Base-by-base conservation (phyloP, 805 yeast genomes). In the Candida xiaguanensis region DNA sequence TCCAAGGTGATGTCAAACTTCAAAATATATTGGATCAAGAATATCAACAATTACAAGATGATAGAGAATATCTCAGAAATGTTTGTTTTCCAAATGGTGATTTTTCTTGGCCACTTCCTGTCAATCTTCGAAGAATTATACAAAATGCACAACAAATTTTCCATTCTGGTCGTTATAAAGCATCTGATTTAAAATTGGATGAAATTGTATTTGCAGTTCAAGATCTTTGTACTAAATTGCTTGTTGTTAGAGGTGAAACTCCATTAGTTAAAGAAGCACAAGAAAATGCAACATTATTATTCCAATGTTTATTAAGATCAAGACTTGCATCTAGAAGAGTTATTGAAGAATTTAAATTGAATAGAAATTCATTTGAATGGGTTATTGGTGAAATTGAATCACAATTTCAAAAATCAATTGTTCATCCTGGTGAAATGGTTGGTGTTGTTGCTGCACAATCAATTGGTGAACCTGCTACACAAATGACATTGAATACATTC, bases 381-480 rank as follows among this genome's bases (percentile, higher is more conserved):
- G 95, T 88, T 34, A 50, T 89, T 44, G 97, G 96, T 59, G 95
- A 91, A 59, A 78, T 93, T 48, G 96, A 90, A 58, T 78, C 93
- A 23, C 96, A 90, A 63, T 93, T 91, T 70, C 88, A 88, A 49
- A 85, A 83, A 63, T 80, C 96, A 7, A 72, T 86, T 59, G 96
- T 89, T 32, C 91, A 90, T 47, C 96, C 98, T 3, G 97, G 97
- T 74, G 97, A 90, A 61, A 90, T 90, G 96, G 97, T 90, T 42
- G 97, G 97, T 72, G 95, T 90, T 38, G 77, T 90, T 56, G 97
- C 97, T 38, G 96, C 97, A 2, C 97, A 90, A 70, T 88, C 96
- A 26, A 90, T 90, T 67, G 97, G 97, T 72, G 97, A 90, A 61
- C 97, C 97, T 37, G 96, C 97, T 29, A 90, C 97, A 23, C 97